Conservation (phyloP, 1,284 basidiomycete species). For the Cryptococcus sp. region DNA sequence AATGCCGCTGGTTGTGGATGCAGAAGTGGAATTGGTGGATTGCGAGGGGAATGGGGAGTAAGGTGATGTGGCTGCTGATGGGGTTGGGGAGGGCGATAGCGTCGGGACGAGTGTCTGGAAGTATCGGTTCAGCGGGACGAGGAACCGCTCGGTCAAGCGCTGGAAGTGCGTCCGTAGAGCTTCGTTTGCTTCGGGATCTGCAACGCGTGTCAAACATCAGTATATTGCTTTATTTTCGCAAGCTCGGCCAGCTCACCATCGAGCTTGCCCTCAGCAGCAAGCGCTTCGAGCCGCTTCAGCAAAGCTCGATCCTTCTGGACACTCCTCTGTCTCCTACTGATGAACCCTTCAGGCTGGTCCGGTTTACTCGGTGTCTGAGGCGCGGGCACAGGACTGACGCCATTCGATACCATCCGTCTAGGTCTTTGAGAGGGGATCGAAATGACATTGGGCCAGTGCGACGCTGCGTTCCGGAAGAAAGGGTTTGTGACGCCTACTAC, state of each 20-base stretch:
- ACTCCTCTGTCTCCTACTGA: slow-evolving; percentile 77
- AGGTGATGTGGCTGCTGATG: slow-evolving; percentile 5
- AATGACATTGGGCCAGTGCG: slow-evolving; percentile 87
- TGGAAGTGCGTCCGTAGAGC: slow-evolving; percentile 82
- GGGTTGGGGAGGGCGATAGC: slow-evolving; percentile 21
- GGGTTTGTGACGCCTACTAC: slow-evolving; percentile 94
- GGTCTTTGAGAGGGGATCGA: slow-evolving; percentile 43
- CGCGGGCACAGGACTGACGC: slow-evolving; percentile 11
- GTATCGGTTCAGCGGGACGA: slow-evolving; percentile 92
- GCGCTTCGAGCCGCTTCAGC: slow-evolving; percentile 55
- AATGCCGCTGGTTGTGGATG: slow-evolving; percentile 44
- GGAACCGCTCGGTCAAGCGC: slow-evolving; percentile 79
- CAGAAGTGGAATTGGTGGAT: slow-evolving; percentile 27
- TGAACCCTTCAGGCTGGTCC: slow-evolving; percentile 68
- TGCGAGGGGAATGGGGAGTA: slow-evolving; percentile 24
- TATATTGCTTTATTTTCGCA: neutral
- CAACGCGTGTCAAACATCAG: slow-evolving; percentile 1
- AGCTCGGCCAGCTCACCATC: slow-evolving; percentile 36
- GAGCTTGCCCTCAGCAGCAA: slow-evolving; percentile 46
- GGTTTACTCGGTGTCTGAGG: slow-evolving; percentile 2
- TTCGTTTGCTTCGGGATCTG: slow-evolving; percentile 58
- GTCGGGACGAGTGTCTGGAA: slow-evolving; percentile 82
- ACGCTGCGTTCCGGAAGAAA: slow-evolving; percentile 82
- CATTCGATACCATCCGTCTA: slow-evolving; percentile 18
- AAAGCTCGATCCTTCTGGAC: slow-evolving; percentile 79